Evolutionary conservation across 2,329 filamentous ascomycete species (phyloP).

Genomic region (Pestalotiopsis sp.): DNA sequence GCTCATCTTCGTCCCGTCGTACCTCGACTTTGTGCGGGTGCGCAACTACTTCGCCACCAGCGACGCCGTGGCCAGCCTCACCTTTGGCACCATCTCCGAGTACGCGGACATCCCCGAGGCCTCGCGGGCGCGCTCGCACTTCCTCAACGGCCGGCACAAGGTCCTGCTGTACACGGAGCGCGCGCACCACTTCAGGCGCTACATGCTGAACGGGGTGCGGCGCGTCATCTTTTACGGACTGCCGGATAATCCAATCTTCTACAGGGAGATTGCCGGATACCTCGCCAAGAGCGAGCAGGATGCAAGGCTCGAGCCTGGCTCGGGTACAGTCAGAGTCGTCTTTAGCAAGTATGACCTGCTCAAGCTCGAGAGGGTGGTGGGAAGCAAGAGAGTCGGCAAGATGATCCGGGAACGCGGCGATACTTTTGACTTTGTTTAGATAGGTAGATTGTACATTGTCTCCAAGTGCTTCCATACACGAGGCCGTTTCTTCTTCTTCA

Average conservation of each 20-base stretch:
- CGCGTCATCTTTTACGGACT: constrained; percentile 87
- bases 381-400: constrained; percentile 75
- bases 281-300: constrained; percentile 62
- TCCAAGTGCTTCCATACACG: not conserved
- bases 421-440: constrained; percentile 91
- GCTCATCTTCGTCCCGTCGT: constrained; percentile 87
- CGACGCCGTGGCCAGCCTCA: constrained; percentile 51
- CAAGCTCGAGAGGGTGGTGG: constrained; percentile 86
- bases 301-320: constrained; percentile 55
- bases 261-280: constrained; percentile 73
- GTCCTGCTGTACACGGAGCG: constrained; percentile 91
- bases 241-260: constrained; percentile 86
- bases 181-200: constrained; percentile 95
- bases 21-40: constrained; percentile 92
- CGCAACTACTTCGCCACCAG: constrained; percentile 88
- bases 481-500: not conserved
- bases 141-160: constrained; percentile 78
- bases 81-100: constrained; percentile 86
- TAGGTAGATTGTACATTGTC: constrained; percentile 8
- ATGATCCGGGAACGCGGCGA: constrained; percentile 86
- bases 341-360: constrained; percentile 91
- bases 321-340: constrained; percentile 62
- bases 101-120: constrained; percentile 81
- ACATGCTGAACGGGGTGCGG: constrained; percentile 78
- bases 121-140: constrained; percentile 83